These are phyloP conservation scores for Helianthus annuus DNA, from an alignment of 129 eudicot species.

Conservation along the genomic window DNA sequence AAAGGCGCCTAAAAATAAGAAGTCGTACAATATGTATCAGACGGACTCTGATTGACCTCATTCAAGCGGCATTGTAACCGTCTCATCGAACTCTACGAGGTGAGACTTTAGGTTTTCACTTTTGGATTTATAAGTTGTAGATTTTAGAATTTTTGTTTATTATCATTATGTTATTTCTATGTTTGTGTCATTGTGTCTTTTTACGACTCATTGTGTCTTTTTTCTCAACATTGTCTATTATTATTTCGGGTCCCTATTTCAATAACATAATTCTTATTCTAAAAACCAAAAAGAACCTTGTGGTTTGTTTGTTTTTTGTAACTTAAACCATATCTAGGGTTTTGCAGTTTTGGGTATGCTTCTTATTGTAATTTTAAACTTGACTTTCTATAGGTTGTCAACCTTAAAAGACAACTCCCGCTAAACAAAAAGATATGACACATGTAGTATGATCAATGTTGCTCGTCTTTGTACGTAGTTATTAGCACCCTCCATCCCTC, in stretches of 20 bases:
- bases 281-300: not conserved
- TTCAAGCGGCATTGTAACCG: too few relatives aligned
- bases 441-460: not conserved
- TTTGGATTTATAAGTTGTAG: too few relatives aligned
- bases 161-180: too few relatives aligned
- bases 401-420: not conserved
- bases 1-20: too few relatives aligned
- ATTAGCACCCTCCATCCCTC: slow-evolving; percentile 1
- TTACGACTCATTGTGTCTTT: too few relatives aligned
- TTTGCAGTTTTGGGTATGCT: not conserved
- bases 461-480: too few relatives aligned
- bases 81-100: too few relatives aligned
- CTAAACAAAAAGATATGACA: not conserved
- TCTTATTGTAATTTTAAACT: not conserved
- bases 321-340: not conserved
- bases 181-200: too few relatives aligned
- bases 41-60: too few relatives aligned
- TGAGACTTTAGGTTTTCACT: too few relatives aligned
- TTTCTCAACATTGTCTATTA: not conserved
- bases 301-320: not conserved
- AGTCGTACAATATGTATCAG: too few relatives aligned
- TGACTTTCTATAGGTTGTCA: not conserved
- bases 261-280: not conserved
- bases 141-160: too few relatives aligned
- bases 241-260: not conserved